phyloP scores from a whole-genome alignment of 495 filamentous ascomycete species.

The Tetracladium setigerum region DNA sequence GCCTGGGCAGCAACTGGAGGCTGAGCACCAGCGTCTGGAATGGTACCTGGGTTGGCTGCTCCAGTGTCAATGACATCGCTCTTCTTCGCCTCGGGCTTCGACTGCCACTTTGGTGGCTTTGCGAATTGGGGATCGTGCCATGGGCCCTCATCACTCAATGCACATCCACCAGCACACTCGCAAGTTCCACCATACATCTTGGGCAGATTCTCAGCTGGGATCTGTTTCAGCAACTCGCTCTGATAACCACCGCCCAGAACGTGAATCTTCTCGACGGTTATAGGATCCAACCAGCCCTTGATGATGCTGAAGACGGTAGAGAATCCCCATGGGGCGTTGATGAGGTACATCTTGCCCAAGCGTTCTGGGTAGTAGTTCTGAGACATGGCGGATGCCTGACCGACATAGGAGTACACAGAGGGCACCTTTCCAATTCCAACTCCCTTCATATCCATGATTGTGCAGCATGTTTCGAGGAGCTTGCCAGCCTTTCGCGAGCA shows the following conservation, averaged over 20 bases:
- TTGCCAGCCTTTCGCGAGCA: constrained; percentile 88
- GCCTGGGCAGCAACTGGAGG: not conserved
- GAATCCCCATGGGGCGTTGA: constrained; percentile 97
- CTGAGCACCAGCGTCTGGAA: constrained; percentile 6
- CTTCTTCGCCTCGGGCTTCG: not conserved
- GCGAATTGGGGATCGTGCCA: constrained; percentile 80
- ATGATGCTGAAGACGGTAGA: constrained; percentile 72
- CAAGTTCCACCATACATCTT: constrained; percentile 80
- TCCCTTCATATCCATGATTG: constrained; percentile 93
- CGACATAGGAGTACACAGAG: constrained; percentile 68
- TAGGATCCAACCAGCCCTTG: constrained; percentile 89
- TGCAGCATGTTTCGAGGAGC: constrained; percentile 94
- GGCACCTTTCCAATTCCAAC: constrained; percentile 74
- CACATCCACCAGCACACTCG: constrained; percentile 75
- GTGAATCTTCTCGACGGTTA: constrained; percentile 94
- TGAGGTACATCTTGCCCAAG: constrained; percentile 79
- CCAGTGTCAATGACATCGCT: constrained; percentile 11
- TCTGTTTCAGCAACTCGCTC: constrained; percentile 72
- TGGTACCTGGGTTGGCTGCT: constrained; percentile 11
- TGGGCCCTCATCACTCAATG: constrained; percentile 81
- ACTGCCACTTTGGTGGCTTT: constrained; percentile 57
- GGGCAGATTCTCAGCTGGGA: constrained; percentile 87
- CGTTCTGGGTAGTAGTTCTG: constrained; percentile 98
- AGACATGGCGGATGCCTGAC: constrained; percentile 60
- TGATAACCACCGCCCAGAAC: constrained; percentile 77